Evolutionary conservation across 306 rosid species (phyloP), one percentile per base, ranked within the genome.

Genomic region (Quillaja saponaria): DNA sequence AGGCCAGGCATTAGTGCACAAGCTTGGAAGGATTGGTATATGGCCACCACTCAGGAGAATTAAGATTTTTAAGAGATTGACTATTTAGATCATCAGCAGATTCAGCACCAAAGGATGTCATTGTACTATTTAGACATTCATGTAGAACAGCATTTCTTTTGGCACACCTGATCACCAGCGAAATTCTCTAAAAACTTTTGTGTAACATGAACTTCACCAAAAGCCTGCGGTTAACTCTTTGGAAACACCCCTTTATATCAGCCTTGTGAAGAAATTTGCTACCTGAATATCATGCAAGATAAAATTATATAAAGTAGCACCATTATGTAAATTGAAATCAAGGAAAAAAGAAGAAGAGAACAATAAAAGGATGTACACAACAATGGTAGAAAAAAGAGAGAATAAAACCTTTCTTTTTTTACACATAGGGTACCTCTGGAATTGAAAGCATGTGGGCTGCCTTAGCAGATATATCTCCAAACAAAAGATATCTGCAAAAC

Each of bases 211-310:
- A 92, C 98, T 82, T 92, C 98, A 14, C 20, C 95, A 35, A 6
- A 56, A 76, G 98, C 98, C 81, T 92, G 98, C 20, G 83, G 85
- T 78, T 92, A 92, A 81, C 98, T 92, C 83, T 92, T 92, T 33
- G 98, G 98, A 77, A 90, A 81, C 78, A 92, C 98, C 98, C 75
- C 98, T 83, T 63, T 92, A 96, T 69, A 92, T 84, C 69, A 92
- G 70, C 81, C 88, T 92, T 14, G 95, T 72, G 71, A 92, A 92
- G 84, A 86, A 92, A 78, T 92, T 84, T 11, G 88, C 64, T 73
- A 92, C 95, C 98, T 92, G 81, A 64, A 53, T 61, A 20, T 17
- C 72, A 48, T 40, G 45, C 28, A 51, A 18, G 31, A 71, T 50
- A 54, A 60, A 48, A 8, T 2, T 48, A 48, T 19, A 50, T 19